Conservation (phyloP, 2,329 filamentous ascomycete species). For the Alternaria sp. region DNA sequence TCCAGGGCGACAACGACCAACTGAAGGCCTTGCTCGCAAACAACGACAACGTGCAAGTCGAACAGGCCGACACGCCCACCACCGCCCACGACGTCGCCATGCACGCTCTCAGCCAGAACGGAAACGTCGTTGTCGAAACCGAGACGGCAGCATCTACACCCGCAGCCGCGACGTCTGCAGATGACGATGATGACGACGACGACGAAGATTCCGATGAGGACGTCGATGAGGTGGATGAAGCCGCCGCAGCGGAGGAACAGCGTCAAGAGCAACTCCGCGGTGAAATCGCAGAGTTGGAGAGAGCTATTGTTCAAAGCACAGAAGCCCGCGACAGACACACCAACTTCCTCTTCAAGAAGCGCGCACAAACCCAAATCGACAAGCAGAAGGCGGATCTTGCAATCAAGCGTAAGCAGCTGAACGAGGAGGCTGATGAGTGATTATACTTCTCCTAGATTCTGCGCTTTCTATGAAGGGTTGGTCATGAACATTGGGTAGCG, state of each 20-base stretch:
- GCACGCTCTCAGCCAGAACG: constrained; percentile 42
- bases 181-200: constrained; percentile 54
- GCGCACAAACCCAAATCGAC: constrained; percentile 57
- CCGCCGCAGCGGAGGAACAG: constrained; percentile 55
- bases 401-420: constrained; percentile 59
- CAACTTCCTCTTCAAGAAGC: constrained; percentile 58
- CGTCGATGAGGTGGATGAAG: constrained; percentile 57
- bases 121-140: constrained; percentile 34
- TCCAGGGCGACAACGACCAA: constrained; percentile 40
- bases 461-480: background rate
- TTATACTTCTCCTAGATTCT: background rate
- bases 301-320: constrained; percentile 54
- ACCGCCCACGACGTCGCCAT: constrained; percentile 47
- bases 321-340: constrained; percentile 51
- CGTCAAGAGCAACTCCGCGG: constrained; percentile 55
- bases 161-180: constrained; percentile 42
- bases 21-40: constrained; percentile 38
- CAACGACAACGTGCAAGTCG: constrained; percentile 34
- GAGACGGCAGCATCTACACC: constrained; percentile 43
- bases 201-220: constrained; percentile 50
- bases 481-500: background rate
- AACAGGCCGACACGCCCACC: constrained; percentile 43
- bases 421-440: constrained; percentile 36
- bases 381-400: constrained; percentile 57
- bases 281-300: constrained; percentile 63